A percentile compares a stretch with the other conserved stretches of the same genome.
phyloP scores from a whole-genome alignment of 768 basidiomycete species.

The Collybia sordida region DNA sequence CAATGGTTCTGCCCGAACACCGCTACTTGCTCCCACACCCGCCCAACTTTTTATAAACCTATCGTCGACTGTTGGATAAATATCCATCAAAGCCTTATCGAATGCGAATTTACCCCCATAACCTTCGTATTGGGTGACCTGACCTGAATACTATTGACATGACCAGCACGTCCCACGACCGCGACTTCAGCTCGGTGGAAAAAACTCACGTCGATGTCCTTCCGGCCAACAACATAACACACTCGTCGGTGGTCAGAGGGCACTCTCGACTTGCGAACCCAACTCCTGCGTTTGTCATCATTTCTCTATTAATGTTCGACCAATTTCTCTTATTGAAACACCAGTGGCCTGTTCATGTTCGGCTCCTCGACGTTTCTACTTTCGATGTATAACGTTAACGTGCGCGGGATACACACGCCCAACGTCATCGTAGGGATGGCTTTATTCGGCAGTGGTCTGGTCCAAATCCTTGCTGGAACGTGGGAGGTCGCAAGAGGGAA shows the following conservation, averaged over 20 bases:
- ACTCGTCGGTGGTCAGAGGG: neutral
- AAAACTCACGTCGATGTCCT: neutral
- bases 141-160: neutral
- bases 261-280: neutral
- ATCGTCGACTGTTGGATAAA: no score
- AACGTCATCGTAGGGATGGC: conserved; percentile 80
- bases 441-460: conserved; percentile 71
- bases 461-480: conserved; percentile 80
- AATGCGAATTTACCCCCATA: neutral
- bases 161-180: neutral
- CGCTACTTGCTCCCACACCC: no score
- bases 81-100: no score
- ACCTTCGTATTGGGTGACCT: neutral
- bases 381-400: conserved; percentile 62
- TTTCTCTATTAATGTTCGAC: neutral
- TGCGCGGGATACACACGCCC: conserved; percentile 46
- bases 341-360: conserved; percentile 35
- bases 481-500: conserved; percentile 70
- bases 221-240: neutral
- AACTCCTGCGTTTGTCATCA: neutral
- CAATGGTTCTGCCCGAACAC: no score
- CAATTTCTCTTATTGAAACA: neutral
- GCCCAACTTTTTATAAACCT: no score
- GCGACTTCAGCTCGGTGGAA: neutral
- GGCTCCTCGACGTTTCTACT: conserved; percentile 63